Conservation (phyloP, 108 stramenopile species). For the Mayamaea pseudoterrestris region DNA sequence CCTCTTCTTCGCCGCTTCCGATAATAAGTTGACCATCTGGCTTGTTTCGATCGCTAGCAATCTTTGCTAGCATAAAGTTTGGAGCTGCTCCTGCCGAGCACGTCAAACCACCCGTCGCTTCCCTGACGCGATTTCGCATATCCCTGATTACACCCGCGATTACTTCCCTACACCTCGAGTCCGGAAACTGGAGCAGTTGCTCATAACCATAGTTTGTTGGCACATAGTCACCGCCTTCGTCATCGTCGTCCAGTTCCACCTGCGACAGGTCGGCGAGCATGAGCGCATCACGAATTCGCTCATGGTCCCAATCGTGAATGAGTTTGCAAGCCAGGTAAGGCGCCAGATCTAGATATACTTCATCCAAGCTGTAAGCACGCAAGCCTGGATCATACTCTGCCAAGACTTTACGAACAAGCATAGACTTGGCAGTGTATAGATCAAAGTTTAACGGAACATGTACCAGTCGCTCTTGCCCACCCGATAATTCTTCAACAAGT, state of each 20-base stretch:
- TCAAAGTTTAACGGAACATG: conserved; percentile 71
- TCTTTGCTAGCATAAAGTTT: conserved; percentile 87
- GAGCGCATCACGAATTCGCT: conserved; percentile 17
- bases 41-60: conserved; percentile 86
- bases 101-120: conserved; percentile 70
- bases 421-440: conserved; percentile 67
- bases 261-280: background rate
- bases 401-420: conserved; percentile 49
- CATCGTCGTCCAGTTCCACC: background rate
- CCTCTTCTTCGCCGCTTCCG: conserved; percentile 30
- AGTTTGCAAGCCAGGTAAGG: conserved; percentile 42
- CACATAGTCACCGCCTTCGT: conserved; percentile 1
- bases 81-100: conserved; percentile 89
- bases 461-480: conserved; percentile 39
- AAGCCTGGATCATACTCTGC: conserved; percentile 83
- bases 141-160: conserved; percentile 22
- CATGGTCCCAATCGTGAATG: conserved; percentile 17
- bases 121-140: conserved; percentile 56
- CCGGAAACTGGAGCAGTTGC: background rate
- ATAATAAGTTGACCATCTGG: conserved; percentile 92
- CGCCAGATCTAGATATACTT: conserved; percentile 89
- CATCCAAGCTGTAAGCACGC: conserved; percentile 77
- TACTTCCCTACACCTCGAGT: conserved; percentile 8
- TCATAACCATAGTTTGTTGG: conserved; percentile 6
- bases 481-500: conserved; percentile 60